Evolutionary conservation across 352 stramenopile genomes (phyloP).

Genomic region (Phytophthora quininea): DNA sequence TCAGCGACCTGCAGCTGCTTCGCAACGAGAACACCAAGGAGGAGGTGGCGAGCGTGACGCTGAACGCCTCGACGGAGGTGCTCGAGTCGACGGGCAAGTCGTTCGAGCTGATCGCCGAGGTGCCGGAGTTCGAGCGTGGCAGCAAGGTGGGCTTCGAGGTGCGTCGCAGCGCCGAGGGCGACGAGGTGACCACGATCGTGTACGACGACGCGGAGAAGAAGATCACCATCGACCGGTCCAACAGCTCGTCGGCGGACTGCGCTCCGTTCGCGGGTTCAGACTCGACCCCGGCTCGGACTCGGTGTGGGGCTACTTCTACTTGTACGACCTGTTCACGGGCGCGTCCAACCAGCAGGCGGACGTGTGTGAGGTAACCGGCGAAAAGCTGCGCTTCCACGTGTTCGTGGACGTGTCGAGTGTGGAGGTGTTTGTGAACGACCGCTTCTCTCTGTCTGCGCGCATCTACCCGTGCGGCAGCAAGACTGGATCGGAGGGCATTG

Average conservation of each 20-base stretch:
- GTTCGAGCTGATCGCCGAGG: constrained; percentile 59
- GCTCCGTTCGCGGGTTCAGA: constrained; percentile 43
- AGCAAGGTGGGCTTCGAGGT: constrained; percentile 64
- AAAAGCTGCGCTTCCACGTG: constrained; percentile 59
- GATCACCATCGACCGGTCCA: constrained; percentile 60
- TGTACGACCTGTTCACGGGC: constrained; percentile 39
- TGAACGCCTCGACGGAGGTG: constrained; percentile 37
- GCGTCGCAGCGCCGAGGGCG: constrained; percentile 43
- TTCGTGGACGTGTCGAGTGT: constrained; percentile 69
- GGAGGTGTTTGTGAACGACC: constrained; percentile 71
- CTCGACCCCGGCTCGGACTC: constrained; percentile 29
- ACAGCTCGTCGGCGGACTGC: constrained; percentile 52
- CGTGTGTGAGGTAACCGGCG: constrained; percentile 42
- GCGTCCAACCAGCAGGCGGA: constrained; percentile 10
- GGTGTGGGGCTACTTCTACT: constrained; percentile 54
- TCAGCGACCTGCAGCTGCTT: constrained; percentile 50
- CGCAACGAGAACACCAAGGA: constrained; percentile 48
- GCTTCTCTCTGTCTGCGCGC: constrained; percentile 61
- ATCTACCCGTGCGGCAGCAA: constrained; percentile 72
- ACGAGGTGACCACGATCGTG: constrained; percentile 63
- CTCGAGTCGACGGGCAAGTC: constrained; percentile 51
- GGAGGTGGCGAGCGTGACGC: constrained; percentile 25
- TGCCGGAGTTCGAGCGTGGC: constrained; percentile 49
- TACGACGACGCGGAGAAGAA: constrained; percentile 70
- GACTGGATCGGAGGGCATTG: constrained; percentile 51